A percentile compares a stretch with the other conserved stretches of the same genome.
phyloP scores from a whole-genome alignment of 106 monocot species.

The Cymbidium sinense region DNA sequence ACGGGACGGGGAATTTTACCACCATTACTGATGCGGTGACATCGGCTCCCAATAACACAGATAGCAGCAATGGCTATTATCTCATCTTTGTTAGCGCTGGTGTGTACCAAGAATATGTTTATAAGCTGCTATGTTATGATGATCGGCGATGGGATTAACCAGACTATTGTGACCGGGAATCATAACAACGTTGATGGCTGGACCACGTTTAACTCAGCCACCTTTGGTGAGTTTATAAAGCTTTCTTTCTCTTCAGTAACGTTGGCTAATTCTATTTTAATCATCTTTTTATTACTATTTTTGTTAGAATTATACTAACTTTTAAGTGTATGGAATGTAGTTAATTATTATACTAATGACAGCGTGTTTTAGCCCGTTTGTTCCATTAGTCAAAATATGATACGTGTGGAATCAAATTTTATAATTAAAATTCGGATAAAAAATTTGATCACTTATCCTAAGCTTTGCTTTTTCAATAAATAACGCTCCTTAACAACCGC shows the following conservation, averaged over 20 bases:
- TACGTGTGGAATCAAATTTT: no score
- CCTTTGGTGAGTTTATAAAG: slow-evolving; percentile 22
- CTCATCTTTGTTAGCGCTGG: slow-evolving; percentile 44
- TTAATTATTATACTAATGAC: no score
- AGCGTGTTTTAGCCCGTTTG: no score
- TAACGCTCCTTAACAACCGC: no score
- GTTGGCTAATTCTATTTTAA: no score
- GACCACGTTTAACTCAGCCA: slow-evolving; percentile 60
- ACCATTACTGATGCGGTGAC: slow-evolving; percentile 38
- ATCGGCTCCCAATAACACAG: slow-evolving; percentile 38
- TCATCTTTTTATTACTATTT: no score
- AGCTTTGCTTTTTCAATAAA: no score
- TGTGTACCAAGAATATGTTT: slow-evolving; percentile 61
- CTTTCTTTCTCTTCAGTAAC: neutral
- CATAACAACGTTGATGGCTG: slow-evolving; percentile 45
- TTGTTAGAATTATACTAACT: no score
- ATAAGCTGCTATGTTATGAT: slow-evolving; percentile 59
- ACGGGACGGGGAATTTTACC: slow-evolving; percentile 43
- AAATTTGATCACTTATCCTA: no score
- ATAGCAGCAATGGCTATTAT: slow-evolving; percentile 38
- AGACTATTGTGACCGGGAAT: slow-evolving; percentile 55
- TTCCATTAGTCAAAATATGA: no score
- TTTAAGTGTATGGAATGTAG: no score
- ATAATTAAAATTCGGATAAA: no score
- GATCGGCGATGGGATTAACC: slow-evolving; percentile 63